These are phyloP conservation scores for Phytophthora nicotianae DNA, from an alignment of 352 stramenopile species.

Conservation along the genomic window DNA sequence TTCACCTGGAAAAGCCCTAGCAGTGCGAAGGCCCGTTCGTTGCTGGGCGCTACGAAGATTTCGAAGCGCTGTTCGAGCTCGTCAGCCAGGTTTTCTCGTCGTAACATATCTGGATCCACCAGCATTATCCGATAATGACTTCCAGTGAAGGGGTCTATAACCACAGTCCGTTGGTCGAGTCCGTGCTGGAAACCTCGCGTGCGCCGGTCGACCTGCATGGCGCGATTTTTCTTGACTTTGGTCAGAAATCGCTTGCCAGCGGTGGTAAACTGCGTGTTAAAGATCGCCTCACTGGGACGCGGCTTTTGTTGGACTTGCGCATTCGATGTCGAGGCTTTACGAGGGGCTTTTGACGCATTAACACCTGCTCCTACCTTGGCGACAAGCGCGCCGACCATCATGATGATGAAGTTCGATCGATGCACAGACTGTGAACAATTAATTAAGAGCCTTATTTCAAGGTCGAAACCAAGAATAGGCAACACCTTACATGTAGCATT, in stretches of 20 bases:
- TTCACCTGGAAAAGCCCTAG: slow-evolving; percentile 71
- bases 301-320: slow-evolving; percentile 13
- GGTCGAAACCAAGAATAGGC: slow-evolving; percentile 2
- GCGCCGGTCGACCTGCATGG: slow-evolving; percentile 72
- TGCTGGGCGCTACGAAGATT: slow-evolving; percentile 66
- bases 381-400: slow-evolving; percentile 21
- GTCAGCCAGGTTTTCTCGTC: slow-evolving; percentile 67
- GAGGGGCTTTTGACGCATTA: slow-evolving; percentile 10
- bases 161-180: slow-evolving; percentile 46
- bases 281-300: slow-evolving; percentile 71
- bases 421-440: neutral
- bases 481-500: too few relatives aligned
- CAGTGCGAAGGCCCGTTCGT: slow-evolving; percentile 63
- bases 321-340: neutral
- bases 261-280: slow-evolving; percentile 81
- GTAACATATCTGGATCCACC: slow-evolving; percentile 65
- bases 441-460: too few relatives aligned
- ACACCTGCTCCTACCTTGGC: slow-evolving; percentile 11
- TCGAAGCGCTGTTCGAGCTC: slow-evolving; percentile 69
- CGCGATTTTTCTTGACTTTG: slow-evolving; percentile 80
- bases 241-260: slow-evolving; percentile 66
- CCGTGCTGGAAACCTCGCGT: slow-evolving; percentile 67
- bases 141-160: slow-evolving; percentile 59
- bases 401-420: slow-evolving; percentile 1
- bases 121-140: slow-evolving; percentile 73